These are phyloP conservation scores for Sarcodon aspratus DNA, from an alignment of 768 basidiomycete species.

Conservation along the genomic window DNA sequence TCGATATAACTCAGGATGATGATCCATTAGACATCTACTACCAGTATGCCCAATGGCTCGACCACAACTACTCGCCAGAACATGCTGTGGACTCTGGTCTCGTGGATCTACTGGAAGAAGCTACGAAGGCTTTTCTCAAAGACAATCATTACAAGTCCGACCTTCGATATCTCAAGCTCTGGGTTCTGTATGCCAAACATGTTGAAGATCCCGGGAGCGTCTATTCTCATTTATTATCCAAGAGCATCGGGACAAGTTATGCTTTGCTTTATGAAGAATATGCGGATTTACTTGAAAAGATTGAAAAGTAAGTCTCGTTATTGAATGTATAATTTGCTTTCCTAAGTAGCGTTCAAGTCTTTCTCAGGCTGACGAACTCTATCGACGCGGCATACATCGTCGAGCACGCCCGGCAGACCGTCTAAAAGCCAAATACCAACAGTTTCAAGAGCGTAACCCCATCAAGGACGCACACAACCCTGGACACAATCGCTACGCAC, in stretches of 20 bases:
- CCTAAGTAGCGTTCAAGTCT: conserved; percentile 29
- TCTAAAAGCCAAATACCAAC: conserved; percentile 69
- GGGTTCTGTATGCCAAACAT: conserved; percentile 79
- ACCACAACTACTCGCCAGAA: conserved; percentile 65
- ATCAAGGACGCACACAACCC: conserved; percentile 20
- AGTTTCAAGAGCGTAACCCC: conserved; percentile 51
- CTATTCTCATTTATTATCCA: conserved; percentile 38
- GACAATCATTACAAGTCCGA: conserved; percentile 84
- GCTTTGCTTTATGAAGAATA: conserved; percentile 87
- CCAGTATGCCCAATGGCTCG: conserved; percentile 84
- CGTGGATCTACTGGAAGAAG: conserved; percentile 72
- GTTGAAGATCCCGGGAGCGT: conserved; percentile 62
- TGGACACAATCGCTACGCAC: conserved; percentile 43
- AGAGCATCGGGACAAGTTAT: conserved; percentile 54
- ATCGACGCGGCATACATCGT: conserved; percentile 71
- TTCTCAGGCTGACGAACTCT: conserved; percentile 71
- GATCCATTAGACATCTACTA: conserved; percentile 83
- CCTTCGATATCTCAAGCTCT: conserved; percentile 83
- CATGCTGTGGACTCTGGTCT: conserved; percentile 62
- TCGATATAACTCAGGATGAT: conserved; percentile 41
- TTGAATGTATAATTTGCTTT: conserved; percentile 3
- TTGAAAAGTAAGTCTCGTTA: conserved; percentile 52
- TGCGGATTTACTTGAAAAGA: conserved; percentile 64
- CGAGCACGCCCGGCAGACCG: conserved; percentile 76
- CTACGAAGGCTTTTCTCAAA: conserved; percentile 68